phyloP scores from a whole-genome alignment of 441 rosid species.

The Hura crepitans region DNA sequence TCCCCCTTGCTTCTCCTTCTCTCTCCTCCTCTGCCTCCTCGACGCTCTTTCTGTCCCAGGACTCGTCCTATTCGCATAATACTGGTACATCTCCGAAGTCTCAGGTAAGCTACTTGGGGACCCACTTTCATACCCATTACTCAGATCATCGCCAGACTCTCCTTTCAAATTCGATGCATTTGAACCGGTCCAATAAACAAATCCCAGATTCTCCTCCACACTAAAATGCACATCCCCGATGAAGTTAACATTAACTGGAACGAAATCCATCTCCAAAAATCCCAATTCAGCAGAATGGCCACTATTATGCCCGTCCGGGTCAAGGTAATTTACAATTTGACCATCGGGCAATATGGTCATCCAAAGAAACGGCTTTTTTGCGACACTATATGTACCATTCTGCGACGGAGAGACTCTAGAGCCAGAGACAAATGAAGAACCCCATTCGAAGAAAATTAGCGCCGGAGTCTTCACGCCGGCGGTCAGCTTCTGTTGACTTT shows the following conservation, averaged over 20 bases:
- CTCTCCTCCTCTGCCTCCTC: slow-evolving; percentile 79
- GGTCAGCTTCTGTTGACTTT: slow-evolving; percentile 24
- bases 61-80: slow-evolving; percentile 71
- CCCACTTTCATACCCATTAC: slow-evolving; percentile 24
- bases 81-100: slow-evolving; percentile 65
- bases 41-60: slow-evolving; percentile 51
- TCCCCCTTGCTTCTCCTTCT: slow-evolving; percentile 64
- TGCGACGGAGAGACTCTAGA: slow-evolving; percentile 53
- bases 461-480: slow-evolving; percentile 44
- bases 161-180: slow-evolving; percentile 38
- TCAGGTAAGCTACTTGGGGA: slow-evolving; percentile 51
- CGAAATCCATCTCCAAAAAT: slow-evolving; percentile 36
- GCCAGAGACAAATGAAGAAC: slow-evolving; percentile 61
- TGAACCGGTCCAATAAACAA: slow-evolving; percentile 32
- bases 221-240: slow-evolving; percentile 59
- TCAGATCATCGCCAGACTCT: slow-evolving; percentile 38
- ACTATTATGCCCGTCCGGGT: slow-evolving; percentile 41
- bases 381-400: slow-evolving; percentile 42
- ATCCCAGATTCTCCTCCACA: slow-evolving; percentile 58
- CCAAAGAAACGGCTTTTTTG: slow-evolving; percentile 59
- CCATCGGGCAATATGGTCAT: slow-evolving; percentile 58
- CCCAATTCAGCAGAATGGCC: slow-evolving; percentile 33
- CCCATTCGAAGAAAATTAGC: slow-evolving; percentile 80
- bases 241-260: slow-evolving; percentile 66
- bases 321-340: slow-evolving; percentile 45